phyloP scores from a whole-genome alignment of 345 rosid genomes.

The Turritis glabra region DNA sequence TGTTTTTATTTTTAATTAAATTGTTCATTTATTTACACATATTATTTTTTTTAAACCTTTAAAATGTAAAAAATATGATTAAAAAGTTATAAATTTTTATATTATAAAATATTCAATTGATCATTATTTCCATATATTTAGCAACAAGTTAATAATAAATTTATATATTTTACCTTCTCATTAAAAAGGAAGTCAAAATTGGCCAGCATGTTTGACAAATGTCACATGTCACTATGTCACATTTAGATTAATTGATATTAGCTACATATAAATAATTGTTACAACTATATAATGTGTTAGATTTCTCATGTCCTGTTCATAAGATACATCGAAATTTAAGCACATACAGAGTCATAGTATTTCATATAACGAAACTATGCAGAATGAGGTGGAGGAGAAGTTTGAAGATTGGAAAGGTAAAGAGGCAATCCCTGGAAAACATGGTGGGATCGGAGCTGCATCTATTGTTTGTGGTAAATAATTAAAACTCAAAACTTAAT shows the following conservation, averaged over 20 bases:
- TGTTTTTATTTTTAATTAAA: no score
- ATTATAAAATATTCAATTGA: no score
- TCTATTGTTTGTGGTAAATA: constrained; percentile 40
- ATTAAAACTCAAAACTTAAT: not conserved
- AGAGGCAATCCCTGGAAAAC: constrained; percentile 35
- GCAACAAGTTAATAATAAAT: not conserved
- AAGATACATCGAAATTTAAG: not conserved
- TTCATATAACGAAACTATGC: not conserved
- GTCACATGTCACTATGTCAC: not conserved
- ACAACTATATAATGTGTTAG: not conserved
- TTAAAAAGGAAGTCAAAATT: not conserved
- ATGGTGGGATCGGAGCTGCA: constrained; percentile 51
- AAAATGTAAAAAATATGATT: not conserved
- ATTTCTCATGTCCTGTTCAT: not conserved
- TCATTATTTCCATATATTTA: not conserved
- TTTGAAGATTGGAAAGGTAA: constrained; percentile 47
- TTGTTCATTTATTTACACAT: not conserved
- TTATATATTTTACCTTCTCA: not conserved
- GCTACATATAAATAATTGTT: not conserved
- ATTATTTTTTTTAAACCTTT: not conserved
- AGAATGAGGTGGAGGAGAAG: not conserved
- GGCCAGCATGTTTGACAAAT: not conserved
- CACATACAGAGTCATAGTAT: not conserved
- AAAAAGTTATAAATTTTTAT: no score
- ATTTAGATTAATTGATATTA: not conserved